Conservation (phyloP, 805 yeast genomes). For the Naumovozyma castellii region DNA sequence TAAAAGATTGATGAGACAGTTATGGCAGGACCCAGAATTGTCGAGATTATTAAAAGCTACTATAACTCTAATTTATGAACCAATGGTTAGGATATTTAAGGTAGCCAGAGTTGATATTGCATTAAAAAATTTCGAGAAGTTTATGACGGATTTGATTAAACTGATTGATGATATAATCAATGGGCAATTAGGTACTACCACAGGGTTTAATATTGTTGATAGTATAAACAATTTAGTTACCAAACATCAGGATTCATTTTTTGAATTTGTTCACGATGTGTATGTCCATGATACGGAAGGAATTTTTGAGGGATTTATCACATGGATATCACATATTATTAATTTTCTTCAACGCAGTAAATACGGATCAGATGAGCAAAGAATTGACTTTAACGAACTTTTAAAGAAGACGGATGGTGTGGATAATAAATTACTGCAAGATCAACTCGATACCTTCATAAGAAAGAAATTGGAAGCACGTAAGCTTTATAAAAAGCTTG, state of each 20-base stretch:
- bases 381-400: conserved; percentile 38
- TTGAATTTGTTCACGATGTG: conserved; percentile 71
- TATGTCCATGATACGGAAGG: conserved; percentile 66
- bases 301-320: conserved; percentile 59
- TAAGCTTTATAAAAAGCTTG: conserved; percentile 21
- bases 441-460: conserved; percentile 35
- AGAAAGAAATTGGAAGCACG: conserved; percentile 31
- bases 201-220: conserved; percentile 49
- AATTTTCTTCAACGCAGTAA: conserved; percentile 55
- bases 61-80: conserved; percentile 63
- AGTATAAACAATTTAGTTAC: conserved; percentile 56
- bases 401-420: conserved; percentile 17
- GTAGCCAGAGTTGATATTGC: conserved; percentile 58
- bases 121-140: conserved; percentile 51
- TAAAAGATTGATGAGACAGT: conserved; percentile 59
- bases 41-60: conserved; percentile 66
- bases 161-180: conserved; percentile 47
- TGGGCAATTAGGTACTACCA: conserved; percentile 35
- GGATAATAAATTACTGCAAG: conserved; percentile 24
- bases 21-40: conserved; percentile 81
- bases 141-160: conserved; percentile 56
- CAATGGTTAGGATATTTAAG: conserved; percentile 58
- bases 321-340: conserved; percentile 66
- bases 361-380: conserved; percentile 31
- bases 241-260: conserved; percentile 62